Evolutionary conservation across 495 filamentous ascomycete species (phyloP).

Genomic region (Talaromyces stipitatus): DNA sequence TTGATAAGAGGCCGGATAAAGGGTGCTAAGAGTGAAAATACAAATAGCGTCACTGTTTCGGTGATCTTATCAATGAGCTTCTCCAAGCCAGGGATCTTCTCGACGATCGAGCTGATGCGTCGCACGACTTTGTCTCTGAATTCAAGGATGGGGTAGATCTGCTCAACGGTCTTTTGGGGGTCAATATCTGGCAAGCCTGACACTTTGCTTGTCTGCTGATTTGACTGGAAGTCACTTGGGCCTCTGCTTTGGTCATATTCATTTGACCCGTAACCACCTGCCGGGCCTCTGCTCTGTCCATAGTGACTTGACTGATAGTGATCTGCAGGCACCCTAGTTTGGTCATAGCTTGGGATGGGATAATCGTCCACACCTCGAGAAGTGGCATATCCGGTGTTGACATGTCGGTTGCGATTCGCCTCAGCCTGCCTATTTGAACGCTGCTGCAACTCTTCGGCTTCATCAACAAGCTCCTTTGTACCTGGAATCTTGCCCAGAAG

Average conservation of each 20-base stretch:
- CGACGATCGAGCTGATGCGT: conserved; percentile 70
- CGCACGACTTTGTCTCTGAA: conserved; percentile 92
- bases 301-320: conserved; percentile 1
- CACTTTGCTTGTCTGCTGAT: conserved; percentile 14
- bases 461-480: conserved; percentile 63
- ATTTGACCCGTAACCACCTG: neutral
- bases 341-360: conserved; percentile 11
- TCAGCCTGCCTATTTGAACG: conserved; percentile 67
- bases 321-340: neutral
- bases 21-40: conserved; percentile 82
- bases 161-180: conserved; percentile 66
- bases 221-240: neutral
- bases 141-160: conserved; percentile 90
- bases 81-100: conserved; percentile 88
- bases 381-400: conserved; percentile 24
- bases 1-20: conserved; percentile 88
- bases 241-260: neutral
- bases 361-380: conserved; percentile 6
- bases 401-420: conserved; percentile 39
- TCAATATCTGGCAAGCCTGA: conserved; percentile 74
- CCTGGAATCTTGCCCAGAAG: conserved; percentile 74
- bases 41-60: conserved; percentile 82
- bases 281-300: neutral
- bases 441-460: conserved; percentile 70
- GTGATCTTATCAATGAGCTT: conserved; percentile 80